Percentiles rank a stretch among this genome's conserved stretches.
phyloP scores from a whole-genome alignment of 2,329 filamentous ascomycete species.

The Xylariales sp. region DNA sequence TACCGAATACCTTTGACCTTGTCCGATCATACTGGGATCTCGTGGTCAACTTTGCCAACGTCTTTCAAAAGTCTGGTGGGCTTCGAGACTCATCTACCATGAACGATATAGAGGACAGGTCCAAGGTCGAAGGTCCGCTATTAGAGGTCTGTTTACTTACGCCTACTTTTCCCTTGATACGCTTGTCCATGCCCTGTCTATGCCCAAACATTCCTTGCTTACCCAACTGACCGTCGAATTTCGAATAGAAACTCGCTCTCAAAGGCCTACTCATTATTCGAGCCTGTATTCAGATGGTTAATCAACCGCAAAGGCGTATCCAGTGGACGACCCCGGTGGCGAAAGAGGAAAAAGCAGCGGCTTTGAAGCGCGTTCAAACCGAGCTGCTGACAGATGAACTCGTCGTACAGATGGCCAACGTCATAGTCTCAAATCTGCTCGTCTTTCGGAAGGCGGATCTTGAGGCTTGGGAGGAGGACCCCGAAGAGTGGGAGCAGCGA shows the following conservation, averaged over 20 bases:
- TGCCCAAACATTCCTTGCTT: no score
- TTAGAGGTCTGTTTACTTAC: no score
- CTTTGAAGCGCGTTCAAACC: conserved; percentile 64
- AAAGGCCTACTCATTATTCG: conserved; percentile 79
- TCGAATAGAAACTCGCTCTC: conserved; percentile 70
- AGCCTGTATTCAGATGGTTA: conserved; percentile 79
- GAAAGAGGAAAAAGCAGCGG: conserved; percentile 70
- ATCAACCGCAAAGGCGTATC: conserved; percentile 75
- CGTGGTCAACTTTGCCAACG: conserved; percentile 69
- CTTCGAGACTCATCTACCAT: conserved; percentile 39
- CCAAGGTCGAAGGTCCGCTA: conserved; percentile 56
- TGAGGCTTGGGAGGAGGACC: conserved; percentile 88
- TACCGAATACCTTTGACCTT: conserved; percentile 75
- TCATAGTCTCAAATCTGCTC: conserved; percentile 83
- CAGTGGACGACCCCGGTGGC: conserved; percentile 72
- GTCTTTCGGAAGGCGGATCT: conserved; percentile 81
- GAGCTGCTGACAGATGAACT: conserved; percentile 73
- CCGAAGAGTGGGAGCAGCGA: conserved; percentile 90
- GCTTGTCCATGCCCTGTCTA: no score
- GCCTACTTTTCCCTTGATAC: no score
- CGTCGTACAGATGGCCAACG: conserved; percentile 75
- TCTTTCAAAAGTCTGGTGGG: conserved; percentile 60
- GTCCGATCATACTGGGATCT: conserved; percentile 82
- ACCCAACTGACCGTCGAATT: no score
- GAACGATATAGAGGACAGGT: conserved; percentile 31